Conservation (phyloP, 768 basidiomycete species). For the Galerina marginata region DNA sequence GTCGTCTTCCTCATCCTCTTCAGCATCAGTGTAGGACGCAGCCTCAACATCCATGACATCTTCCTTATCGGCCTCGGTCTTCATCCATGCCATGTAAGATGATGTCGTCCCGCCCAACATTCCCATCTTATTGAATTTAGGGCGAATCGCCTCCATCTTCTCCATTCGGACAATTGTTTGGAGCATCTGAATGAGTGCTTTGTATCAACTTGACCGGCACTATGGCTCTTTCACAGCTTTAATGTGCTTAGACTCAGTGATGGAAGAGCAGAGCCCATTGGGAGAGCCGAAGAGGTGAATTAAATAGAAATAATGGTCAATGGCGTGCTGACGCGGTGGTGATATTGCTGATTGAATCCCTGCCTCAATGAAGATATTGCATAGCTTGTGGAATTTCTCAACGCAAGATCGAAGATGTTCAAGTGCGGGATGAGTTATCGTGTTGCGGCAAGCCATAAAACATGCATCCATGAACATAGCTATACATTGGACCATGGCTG, state of each 20-base stretch:
- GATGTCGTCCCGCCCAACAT: conserved; percentile 19
- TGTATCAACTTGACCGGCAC: conserved; percentile 30
- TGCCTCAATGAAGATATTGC: too few species aligned
- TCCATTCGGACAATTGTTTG: conserved; percentile 27
- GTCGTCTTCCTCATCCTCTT: conserved; percentile 12
- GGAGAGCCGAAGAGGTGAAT: conserved; percentile 28
- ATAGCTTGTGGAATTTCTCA: too few species aligned
- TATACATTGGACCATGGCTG: too few species aligned
- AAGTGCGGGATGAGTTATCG: too few species aligned
- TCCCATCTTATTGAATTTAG: conserved; percentile 2
- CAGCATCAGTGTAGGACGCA: too few species aligned
- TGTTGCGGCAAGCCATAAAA: too few species aligned
- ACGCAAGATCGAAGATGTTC: too few species aligned
- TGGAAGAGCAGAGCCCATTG: conserved; percentile 33
- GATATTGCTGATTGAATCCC: too few species aligned
- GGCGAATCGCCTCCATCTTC: conserved; percentile 25
- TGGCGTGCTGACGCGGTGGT: conserved; percentile 30
- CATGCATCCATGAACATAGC: too few species aligned
- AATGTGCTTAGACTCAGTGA: conserved; percentile 36
- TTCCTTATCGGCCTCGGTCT: neutral
- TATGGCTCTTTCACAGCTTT: conserved; percentile 37
- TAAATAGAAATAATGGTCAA: conserved; percentile 21
- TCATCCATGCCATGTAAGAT: conserved; percentile 12
- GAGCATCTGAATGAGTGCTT: conserved; percentile 39
- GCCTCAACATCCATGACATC: too few species aligned